Evolutionary conservation across 768 basidiomycete genomes (phyloP).

Genomic region (Daedaleopsis sinensis): DNA sequence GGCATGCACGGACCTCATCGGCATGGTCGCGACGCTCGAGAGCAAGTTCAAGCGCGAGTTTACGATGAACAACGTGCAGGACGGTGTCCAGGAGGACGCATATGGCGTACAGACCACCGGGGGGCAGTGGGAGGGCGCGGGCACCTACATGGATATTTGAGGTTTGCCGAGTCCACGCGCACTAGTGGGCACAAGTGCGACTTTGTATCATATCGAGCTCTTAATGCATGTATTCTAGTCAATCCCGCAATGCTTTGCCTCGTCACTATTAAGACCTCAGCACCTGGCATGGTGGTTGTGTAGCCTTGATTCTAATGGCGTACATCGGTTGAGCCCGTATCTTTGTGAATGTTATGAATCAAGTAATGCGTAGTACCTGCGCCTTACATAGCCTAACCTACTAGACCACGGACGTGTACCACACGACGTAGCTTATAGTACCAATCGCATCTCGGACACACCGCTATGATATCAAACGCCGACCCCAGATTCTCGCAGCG

Average conservation of each 20-base stretch:
- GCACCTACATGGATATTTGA: constrained; percentile 28
- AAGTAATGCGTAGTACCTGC: too few species aligned
- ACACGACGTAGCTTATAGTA: too few species aligned
- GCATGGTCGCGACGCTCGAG: constrained; percentile 58
- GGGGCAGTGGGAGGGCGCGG: constrained; percentile 25
- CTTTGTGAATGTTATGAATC: too few species aligned
- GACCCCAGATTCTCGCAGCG: too few species aligned
- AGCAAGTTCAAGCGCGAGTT: constrained; percentile 83
- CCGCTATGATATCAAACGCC: too few species aligned
- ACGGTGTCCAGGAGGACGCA: constrained; percentile 32
- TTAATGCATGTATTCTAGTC: constrained; percentile 1
- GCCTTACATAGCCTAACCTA: too few species aligned
- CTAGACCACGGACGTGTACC: too few species aligned
- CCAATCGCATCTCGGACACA: too few species aligned
- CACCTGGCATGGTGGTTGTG: too few species aligned
- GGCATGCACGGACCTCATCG: constrained; percentile 82
- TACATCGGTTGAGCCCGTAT: too few species aligned
- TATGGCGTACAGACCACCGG: constrained; percentile 29
- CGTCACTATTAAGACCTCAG: too few species aligned
- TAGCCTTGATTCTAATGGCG: too few species aligned
- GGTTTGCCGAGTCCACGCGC: background rate
- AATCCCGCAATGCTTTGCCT: background rate
- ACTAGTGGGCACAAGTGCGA: background rate
- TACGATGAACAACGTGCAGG: constrained; percentile 64
- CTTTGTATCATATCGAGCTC: background rate